These are phyloP conservation scores for Pyrenophora tritici-repentis DNA, from an alignment of 2,329 filamentous ascomycete species.

Conservation along the genomic window DNA sequence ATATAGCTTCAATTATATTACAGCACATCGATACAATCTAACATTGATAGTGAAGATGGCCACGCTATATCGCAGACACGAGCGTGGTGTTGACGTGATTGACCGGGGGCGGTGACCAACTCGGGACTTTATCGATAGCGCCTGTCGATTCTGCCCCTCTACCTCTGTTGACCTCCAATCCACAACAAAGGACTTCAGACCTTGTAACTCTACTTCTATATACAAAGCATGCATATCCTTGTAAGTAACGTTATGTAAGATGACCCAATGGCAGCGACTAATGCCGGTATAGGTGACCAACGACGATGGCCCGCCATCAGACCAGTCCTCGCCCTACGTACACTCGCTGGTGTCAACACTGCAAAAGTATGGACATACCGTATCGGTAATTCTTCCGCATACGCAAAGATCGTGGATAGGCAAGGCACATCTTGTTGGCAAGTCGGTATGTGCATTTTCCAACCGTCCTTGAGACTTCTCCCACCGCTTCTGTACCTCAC, in stretches of 20 bases:
- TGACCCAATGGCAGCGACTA: constrained; percentile 9
- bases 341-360: constrained; percentile 53
- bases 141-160: constrained; percentile 30
- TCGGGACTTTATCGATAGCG: constrained; percentile 29
- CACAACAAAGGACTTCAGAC: constrained; percentile 13
- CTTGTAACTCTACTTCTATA: background rate
- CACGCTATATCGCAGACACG: no score
- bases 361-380: constrained; percentile 73
- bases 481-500: background rate
- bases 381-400: constrained; percentile 89
- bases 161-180: constrained; percentile 9
- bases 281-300: constrained; percentile 51
- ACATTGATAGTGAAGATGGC: no score
- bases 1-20: background rate
- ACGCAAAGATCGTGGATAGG: constrained; percentile 97
- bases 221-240: constrained; percentile 46
- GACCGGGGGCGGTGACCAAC: background rate
- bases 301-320: constrained; percentile 58
- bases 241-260: constrained; percentile 21
- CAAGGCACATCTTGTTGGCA: constrained; percentile 94
- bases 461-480: background rate
- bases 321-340: constrained; percentile 56
- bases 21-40: background rate
- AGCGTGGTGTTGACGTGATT: background rate
- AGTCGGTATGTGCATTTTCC: constrained; percentile 57